Percentiles rank a stretch among this genome's conserved stretches.
phyloP scores from a whole-genome alignment of 2,329 filamentous ascomycete species.

The Penicillium nordicum region DNA sequence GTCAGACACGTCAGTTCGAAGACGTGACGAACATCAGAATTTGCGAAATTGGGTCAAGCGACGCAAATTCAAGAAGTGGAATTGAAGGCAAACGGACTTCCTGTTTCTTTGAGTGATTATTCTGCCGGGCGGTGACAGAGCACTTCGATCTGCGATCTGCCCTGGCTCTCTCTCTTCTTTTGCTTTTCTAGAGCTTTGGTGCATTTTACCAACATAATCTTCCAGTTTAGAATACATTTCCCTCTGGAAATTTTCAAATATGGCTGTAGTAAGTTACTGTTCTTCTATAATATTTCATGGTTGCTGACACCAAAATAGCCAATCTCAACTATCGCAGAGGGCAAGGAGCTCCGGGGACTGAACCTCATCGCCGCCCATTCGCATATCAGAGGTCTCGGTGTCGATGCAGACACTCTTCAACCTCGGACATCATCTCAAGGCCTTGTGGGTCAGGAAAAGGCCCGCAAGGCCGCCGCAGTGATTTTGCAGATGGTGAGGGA shows the following conservation, averaged over 20 bases:
- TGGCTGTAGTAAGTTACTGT: conserved; percentile 37
- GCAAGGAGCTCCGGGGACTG: conserved; percentile 90
- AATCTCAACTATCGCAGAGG: conserved; percentile 85
- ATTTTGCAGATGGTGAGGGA: conserved; percentile 99
- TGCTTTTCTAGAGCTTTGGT: conserved; percentile 7
- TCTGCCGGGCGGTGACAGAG: conserved; percentile 30
- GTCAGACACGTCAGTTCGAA: background rate
- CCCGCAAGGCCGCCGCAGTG: conserved; percentile 90
- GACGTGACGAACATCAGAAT: background rate
- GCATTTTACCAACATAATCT: conserved; percentile 2
- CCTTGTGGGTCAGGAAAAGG: conserved; percentile 93
- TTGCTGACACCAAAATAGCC: conserved; percentile 40
- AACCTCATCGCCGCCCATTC: conserved; percentile 98
- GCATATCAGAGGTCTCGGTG: conserved; percentile 91
- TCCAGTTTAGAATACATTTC: background rate
- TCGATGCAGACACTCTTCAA: conserved; percentile 86
- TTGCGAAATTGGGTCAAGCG: background rate
- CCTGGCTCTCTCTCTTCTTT: conserved; percentile 7
- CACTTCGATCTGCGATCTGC: conserved; percentile 8
- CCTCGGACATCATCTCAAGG: conserved; percentile 83
- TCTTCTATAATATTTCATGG: background rate
- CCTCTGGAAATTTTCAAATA: conserved; percentile 18
- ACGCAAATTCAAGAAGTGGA: background rate
- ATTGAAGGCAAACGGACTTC: background rate
- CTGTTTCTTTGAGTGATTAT: conserved; percentile 7